Evolutionary conservation across 768 basidiomycete genomes (phyloP).

Genomic region (Mycena alexandri): DNA sequence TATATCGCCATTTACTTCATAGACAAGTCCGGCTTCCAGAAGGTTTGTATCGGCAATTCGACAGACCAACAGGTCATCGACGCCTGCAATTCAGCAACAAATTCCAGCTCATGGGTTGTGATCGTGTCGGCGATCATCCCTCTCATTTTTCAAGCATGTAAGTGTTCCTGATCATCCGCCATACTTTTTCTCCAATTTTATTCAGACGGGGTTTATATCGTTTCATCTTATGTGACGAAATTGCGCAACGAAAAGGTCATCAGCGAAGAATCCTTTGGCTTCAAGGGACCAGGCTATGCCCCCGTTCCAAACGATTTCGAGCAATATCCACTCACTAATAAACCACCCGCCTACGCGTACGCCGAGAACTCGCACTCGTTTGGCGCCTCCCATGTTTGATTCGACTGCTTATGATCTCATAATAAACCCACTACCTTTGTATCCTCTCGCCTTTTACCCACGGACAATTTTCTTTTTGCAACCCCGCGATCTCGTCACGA

Average conservation of each 20-base stretch:
- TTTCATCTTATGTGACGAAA: slow-evolving; percentile 50
- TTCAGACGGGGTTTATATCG: slow-evolving; percentile 56
- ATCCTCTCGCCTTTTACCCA: too few relatives aligned
- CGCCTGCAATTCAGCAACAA: slow-evolving; percentile 46
- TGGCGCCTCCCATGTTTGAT: slow-evolving; percentile 2
- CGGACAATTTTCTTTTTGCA: neutral
- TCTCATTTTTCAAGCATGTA: slow-evolving; percentile 54
- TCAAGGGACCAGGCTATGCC: slow-evolving; percentile 26
- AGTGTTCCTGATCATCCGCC: slow-evolving; percentile 36
- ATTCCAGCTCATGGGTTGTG: slow-evolving; percentile 43
- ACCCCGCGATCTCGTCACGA: neutral
- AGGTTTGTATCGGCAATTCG: slow-evolving; percentile 47
- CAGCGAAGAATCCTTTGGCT: slow-evolving; percentile 25
- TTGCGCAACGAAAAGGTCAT: slow-evolving; percentile 45
- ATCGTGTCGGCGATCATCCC: slow-evolving; percentile 52
- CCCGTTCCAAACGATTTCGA: slow-evolving; percentile 16
- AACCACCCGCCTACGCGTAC: slow-evolving; percentile 22
- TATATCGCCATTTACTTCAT: slow-evolving; percentile 47
- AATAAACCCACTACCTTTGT: neutral
- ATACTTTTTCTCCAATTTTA: slow-evolving; percentile 17
- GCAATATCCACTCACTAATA: slow-evolving; percentile 21
- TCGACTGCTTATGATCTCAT: neutral
- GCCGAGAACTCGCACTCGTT: slow-evolving; percentile 34
- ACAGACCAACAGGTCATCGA: slow-evolving; percentile 43
- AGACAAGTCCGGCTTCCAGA: slow-evolving; percentile 47